Percentiles rank a stretch among this genome's conserved stretches.
phyloP scores from a whole-genome alignment of 1,139 yeast species.

The Sugiyamaella neomexicana region DNA sequence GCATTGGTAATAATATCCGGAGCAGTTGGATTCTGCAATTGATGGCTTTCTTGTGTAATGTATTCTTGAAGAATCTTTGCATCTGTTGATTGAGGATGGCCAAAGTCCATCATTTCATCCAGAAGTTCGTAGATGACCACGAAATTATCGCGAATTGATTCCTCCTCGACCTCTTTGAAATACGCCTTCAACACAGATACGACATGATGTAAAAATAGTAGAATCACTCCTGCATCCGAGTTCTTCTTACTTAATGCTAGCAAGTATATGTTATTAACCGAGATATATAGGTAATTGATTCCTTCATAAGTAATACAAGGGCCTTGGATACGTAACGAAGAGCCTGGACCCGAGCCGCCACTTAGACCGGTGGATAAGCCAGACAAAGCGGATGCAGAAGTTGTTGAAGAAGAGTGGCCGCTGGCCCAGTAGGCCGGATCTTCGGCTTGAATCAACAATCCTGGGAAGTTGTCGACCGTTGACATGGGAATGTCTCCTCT shows the following conservation, averaged over 20 bases:
- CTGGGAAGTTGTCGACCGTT: conserved; percentile 84
- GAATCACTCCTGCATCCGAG: conserved; percentile 75
- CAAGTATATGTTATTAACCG: conserved; percentile 79
- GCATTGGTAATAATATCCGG: conserved; percentile 57
- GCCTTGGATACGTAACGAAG: conserved; percentile 43
- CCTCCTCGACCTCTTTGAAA: conserved; percentile 87
- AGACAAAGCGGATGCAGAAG: background rate
- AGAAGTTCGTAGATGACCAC: conserved; percentile 88
- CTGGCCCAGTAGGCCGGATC: conserved; percentile 39
- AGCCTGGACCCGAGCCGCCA: conserved; percentile 11
- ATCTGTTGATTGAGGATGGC: conserved; percentile 92
- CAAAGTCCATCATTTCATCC: conserved; percentile 98
- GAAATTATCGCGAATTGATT: conserved; percentile 89
- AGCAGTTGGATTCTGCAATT: conserved; percentile 54
- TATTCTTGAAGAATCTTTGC: conserved; percentile 75
- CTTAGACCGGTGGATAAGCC: background rate
- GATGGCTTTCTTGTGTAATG: conserved; percentile 49
- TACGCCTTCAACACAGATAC: conserved; percentile 80
- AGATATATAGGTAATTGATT: conserved; percentile 75
- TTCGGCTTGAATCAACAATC: conserved; percentile 67
- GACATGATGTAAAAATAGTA: conserved; percentile 73
- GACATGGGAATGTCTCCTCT: conserved; percentile 83
- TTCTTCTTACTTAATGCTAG: conserved; percentile 78
- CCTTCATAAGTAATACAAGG: conserved; percentile 83
- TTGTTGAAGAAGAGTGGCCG: background rate